Base-by-base conservation (phyloP, 2,329 filamentous ascomycete genomes). In the Trichoderma atrobrunneum region DNA sequence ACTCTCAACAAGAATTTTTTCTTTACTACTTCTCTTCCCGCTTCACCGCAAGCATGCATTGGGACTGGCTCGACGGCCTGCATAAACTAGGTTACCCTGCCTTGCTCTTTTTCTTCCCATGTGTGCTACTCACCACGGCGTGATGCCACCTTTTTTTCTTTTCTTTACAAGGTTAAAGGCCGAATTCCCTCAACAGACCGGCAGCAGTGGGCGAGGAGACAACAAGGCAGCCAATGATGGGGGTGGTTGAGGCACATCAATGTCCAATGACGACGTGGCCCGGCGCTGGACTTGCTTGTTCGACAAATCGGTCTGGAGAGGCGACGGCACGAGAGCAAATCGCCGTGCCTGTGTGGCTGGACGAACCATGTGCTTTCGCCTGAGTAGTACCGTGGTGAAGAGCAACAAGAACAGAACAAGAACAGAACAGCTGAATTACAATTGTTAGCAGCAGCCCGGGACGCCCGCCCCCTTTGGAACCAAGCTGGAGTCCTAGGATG, bases 241-340 rank as follows among this genome's bases (percentile, higher is more conserved):
- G 66, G 11, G 28, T 26, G 48, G 14, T 65, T 3, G 34, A 34
- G 32, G 30, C 6, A 57, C 56, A 51, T 51, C n/a, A 36, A 69
- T 69, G 66, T 61, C 56, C 56, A 51, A 69, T 69, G 66, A 69
- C 56, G 66, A 69, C 56, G 65, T 68, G 36, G 48, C 48, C 48
- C 48, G 8, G 63, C 21, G 48, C 21, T 57, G 48, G 26, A 21
- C 28, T 51, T 26, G n/a, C 34, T 21, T 48, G 18, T 61, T 61
- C 26, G 21, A 61, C 66, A 61, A 51, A 61, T 69, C 56, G 36
- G 66, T 48, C 66, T 34, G 28, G 66, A 51, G 36, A 59, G 36
- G 39, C 36, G 36, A 43, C 18, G 16, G 51, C 26, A 69, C 65
- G 65, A 30, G 65, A 68, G 56, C 24, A 39, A 32, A 60, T 60